These are phyloP conservation scores for Hydrangea macrophylla DNA, from an alignment of 148 eudicot genomes.

Conservation along the genomic window DNA sequence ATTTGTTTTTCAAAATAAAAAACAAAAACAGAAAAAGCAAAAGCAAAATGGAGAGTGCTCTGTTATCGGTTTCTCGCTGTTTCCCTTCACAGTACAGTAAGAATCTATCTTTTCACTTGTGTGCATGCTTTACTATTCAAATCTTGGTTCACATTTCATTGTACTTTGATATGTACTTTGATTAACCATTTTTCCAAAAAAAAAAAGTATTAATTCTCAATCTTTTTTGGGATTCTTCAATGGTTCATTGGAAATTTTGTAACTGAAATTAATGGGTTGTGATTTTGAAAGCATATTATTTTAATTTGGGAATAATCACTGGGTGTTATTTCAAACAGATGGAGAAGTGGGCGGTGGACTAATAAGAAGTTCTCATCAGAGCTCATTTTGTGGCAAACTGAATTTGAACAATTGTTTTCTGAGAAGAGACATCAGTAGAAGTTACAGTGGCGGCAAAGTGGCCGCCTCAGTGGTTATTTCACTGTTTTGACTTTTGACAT, in stretches of 20 bases:
- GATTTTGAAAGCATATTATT: neutral
- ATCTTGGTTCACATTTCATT: neutral
- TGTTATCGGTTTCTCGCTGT: constrained; percentile 47
- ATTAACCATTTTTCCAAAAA: no score
- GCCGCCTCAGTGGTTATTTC: constrained; percentile 52
- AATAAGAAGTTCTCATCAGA: constrained; percentile 32
- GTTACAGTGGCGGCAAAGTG: constrained; percentile 23
- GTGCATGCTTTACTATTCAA: neutral
- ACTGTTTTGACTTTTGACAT: neutral
- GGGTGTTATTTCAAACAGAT: constrained; percentile 34
- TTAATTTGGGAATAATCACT: constrained; percentile 9
- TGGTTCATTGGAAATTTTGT: neutral
- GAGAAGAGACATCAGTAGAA: constrained; percentile 23
- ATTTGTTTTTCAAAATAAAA: neutral
- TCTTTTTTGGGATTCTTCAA: neutral
- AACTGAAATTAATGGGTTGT: constrained; percentile 2
- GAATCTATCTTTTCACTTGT: neutral
- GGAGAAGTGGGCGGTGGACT: constrained; percentile 39
- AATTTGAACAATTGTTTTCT: constrained; percentile 19
- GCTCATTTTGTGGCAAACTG: constrained; percentile 48
- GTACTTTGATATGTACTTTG: neutral
- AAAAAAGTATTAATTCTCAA: neutral
- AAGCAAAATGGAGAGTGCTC: constrained; percentile 52
- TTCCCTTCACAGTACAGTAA: constrained; percentile 52
- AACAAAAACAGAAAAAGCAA: no score